Percentiles rank a stretch among this genome's conserved stretches.
phyloP scores from a whole-genome alignment of 2,329 filamentous ascomycete species.

The Pseudogymnoascus sp. region DNA sequence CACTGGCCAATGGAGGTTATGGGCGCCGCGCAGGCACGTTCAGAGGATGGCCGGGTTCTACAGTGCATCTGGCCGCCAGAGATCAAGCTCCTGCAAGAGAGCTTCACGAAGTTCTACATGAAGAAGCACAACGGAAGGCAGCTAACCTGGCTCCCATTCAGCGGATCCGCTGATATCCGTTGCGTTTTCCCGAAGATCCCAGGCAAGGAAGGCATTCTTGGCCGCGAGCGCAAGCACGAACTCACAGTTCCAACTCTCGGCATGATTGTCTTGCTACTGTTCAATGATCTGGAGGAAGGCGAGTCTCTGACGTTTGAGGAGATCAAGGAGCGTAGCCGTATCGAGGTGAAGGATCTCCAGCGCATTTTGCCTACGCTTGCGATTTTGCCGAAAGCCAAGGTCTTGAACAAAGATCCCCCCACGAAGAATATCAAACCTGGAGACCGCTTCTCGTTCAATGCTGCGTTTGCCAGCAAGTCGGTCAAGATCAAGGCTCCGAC shows the following conservation, averaged over 20 bases:
- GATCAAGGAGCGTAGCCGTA: conserved; percentile 74
- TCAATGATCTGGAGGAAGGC: conserved; percentile 63
- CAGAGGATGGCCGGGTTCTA: conserved; percentile 37
- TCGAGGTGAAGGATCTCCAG: conserved; percentile 64
- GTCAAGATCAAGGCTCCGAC: conserved; percentile 86
- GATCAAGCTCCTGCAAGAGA: conserved; percentile 67
- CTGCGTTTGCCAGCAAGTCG: conserved; percentile 70
- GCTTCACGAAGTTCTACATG: conserved; percentile 83
- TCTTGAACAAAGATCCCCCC: conserved; percentile 73
- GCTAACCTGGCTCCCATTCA: conserved; percentile 68
- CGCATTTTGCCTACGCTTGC: conserved; percentile 75
- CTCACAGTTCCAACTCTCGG: conserved; percentile 87
- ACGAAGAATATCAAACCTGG: conserved; percentile 67
- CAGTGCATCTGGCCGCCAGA: conserved; percentile 66
- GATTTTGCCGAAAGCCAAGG: conserved; percentile 72
- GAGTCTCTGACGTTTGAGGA: conserved; percentile 58
- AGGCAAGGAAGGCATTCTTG: conserved; percentile 57
- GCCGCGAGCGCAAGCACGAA: conserved; percentile 70
- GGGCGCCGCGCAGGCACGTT: conserved; percentile 46
- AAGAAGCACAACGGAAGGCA: conserved; percentile 80
- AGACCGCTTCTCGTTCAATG: conserved; percentile 78
- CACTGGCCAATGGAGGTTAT: conserved; percentile 93
- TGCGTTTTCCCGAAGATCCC: conserved; percentile 66
- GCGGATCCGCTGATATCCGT: conserved; percentile 77
- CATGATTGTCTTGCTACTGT: conserved; percentile 82